phyloP scores from a whole-genome alignment of 306 rosid genomes.

The Albizia julibrissin region DNA sequence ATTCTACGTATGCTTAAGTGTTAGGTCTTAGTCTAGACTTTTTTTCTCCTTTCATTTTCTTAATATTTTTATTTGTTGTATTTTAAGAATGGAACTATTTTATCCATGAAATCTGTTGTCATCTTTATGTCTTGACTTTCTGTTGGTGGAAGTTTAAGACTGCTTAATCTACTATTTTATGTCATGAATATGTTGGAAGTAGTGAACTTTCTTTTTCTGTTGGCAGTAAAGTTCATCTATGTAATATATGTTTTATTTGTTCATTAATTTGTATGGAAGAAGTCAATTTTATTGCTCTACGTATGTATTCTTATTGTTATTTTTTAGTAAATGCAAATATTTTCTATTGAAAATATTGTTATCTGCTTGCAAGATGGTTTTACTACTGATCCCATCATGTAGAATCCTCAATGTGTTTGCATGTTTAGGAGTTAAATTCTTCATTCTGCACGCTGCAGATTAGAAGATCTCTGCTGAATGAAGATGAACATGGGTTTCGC shows the following conservation, averaged over 20 bases:
- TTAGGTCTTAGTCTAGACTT: neutral
- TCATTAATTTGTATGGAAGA: neutral
- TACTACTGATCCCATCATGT: neutral
- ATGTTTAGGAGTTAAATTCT: constrained; percentile 5
- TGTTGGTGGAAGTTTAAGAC: constrained; percentile 10
- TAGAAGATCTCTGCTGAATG: constrained; percentile 77
- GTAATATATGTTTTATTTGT: neutral
- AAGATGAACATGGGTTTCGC: constrained; percentile 85
- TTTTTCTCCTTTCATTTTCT: neutral
- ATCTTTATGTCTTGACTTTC: constrained; percentile 3
- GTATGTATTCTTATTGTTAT: neutral
- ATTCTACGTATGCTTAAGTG: neutral
- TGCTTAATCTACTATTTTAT: constrained; percentile 7
- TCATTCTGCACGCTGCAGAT: constrained; percentile 56
- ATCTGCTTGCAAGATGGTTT: neutral
- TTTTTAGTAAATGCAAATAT: neutral
- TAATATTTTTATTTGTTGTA: neutral
- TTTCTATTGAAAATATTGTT: neutral
- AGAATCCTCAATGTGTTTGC: neutral
- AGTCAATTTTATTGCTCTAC: neutral
- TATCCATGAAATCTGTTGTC: neutral
- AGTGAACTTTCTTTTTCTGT: neutral
- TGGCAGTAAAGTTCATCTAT: constrained; percentile 7
- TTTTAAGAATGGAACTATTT: neutral
- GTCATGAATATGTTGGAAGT: constrained; percentile 1